Percentiles rank a stretch among this genome's conserved stretches.
Evolutionary conservation across 2,329 filamentous ascomycete species (phyloP).

Genomic region (Cytospora chrysosperma): DNA sequence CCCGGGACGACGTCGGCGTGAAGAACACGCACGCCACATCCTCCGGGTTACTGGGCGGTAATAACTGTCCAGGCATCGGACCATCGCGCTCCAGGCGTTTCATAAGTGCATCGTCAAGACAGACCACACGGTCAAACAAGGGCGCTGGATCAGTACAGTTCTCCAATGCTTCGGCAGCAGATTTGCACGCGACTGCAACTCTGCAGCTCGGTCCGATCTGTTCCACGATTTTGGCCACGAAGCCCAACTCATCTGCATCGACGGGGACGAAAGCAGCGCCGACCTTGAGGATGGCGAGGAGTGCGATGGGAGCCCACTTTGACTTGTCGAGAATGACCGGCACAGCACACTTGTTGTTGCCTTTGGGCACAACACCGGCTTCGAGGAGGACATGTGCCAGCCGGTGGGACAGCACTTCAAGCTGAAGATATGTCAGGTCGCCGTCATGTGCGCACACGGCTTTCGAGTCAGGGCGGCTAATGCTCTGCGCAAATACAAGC

Average conservation of each 20-base stretch:
- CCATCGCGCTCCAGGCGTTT: constrained; percentile 21
- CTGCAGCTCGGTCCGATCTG: constrained; percentile 24
- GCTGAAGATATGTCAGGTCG: constrained; percentile 41
- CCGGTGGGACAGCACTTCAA: constrained; percentile 39
- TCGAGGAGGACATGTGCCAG: constrained; percentile 48
- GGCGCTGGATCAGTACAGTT: constrained; percentile 1
- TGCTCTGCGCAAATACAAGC: constrained; percentile 42
- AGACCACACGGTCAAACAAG: constrained; percentile 21
- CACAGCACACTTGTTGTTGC: constrained; percentile 51
- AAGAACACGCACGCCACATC: constrained; percentile 62
- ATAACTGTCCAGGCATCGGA: constrained; percentile 24
- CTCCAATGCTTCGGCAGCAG: constrained; percentile 20
- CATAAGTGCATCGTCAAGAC: constrained; percentile 22
- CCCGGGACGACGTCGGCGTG: constrained; percentile 55
- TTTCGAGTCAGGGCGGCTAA: constrained; percentile 38
- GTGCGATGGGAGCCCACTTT: constrained; percentile 64
- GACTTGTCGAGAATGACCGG: constrained; percentile 70
- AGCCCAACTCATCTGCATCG: constrained; percentile 44
- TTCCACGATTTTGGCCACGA: constrained; percentile 25
- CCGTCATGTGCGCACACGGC: constrained; percentile 48
- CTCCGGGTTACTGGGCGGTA: constrained; percentile 36
- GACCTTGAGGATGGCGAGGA: constrained; percentile 64
- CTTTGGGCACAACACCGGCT: constrained; percentile 43
- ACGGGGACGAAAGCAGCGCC: constrained; percentile 52
- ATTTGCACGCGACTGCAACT: constrained; percentile 19